These are phyloP conservation scores for Blastobotrys arbuscula DNA, from an alignment of 1,139 yeast genomes.

Conservation along the genomic window DNA sequence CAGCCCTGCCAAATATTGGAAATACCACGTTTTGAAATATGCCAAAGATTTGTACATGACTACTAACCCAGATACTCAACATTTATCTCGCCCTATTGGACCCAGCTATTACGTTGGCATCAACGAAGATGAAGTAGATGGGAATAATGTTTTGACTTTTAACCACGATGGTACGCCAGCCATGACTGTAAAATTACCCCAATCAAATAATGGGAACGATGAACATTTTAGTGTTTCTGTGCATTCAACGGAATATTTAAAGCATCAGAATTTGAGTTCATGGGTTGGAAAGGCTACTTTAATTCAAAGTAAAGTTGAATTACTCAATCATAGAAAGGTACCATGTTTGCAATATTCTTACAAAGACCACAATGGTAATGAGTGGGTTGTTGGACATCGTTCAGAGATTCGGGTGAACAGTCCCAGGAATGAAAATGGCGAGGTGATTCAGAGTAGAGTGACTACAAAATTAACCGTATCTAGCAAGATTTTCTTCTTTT, in stretches of 20 bases:
- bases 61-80: conserved; percentile 29
- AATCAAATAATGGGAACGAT: background rate
- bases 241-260: conserved; percentile 1
- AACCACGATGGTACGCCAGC: conserved; percentile 10
- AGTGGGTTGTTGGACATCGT: conserved; percentile 19
- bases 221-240: conserved; percentile 3
- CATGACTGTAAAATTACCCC: conserved; percentile 7
- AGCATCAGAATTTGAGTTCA: background rate
- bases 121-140: conserved; percentile 1
- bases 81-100: conserved; percentile 24
- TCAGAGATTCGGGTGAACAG: conserved; percentile 10
- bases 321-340: conserved; percentile 11
- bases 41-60: conserved; percentile 29
- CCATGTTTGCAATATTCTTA: conserved; percentile 16
- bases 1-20: conserved; percentile 19
- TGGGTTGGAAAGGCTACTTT: conserved; percentile 12
- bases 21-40: conserved; percentile 29
- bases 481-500: conserved; percentile 16
- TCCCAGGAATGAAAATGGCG: background rate
- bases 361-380: conserved; percentile 12
- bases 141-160: conserved; percentile 6
- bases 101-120: conserved; percentile 28
- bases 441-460: background rate
- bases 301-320: conserved; percentile 5
- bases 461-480: conserved; percentile 11